Percentiles rank a stretch among this genome's conserved stretches.
These are phyloP conservation scores for Alternaria sp. DNA, from an alignment of 2,329 filamentous ascomycete genomes.

Conservation along the genomic window DNA sequence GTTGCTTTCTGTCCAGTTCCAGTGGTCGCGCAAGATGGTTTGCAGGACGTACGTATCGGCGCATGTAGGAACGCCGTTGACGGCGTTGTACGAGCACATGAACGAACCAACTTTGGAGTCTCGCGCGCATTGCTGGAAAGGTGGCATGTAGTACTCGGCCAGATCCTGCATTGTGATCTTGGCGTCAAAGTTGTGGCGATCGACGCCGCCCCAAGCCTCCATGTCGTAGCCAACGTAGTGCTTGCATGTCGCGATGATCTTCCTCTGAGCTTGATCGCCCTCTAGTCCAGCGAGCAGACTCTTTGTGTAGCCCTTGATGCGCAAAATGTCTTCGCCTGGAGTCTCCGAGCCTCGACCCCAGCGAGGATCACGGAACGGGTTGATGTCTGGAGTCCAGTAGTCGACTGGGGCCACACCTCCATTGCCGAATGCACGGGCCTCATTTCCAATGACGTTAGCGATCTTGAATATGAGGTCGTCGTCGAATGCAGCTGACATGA, in stretches of 20 bases:
- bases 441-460: conserved; percentile 62
- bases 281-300: conserved; percentile 36
- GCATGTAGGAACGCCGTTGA: conserved; percentile 71
- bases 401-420: conserved; percentile 59
- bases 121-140: conserved; percentile 62
- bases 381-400: conserved; percentile 72
- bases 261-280: conserved; percentile 23
- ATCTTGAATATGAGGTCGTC: conserved; percentile 65
- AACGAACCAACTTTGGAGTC: conserved; percentile 53
- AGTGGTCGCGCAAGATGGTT: conserved; percentile 68
- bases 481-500: conserved; percentile 68
- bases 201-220: conserved; percentile 37
- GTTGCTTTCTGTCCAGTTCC: conserved; percentile 66
- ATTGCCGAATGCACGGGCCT: conserved; percentile 71
- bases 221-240: conserved; percentile 49
- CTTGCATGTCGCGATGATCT: conserved; percentile 56
- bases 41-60: conserved; percentile 68
- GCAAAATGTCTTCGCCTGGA: conserved; percentile 63
- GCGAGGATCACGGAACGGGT: conserved; percentile 67
- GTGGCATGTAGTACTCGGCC: conserved; percentile 70
- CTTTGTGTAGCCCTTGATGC: conserved; percentile 54
- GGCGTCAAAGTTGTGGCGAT: conserved; percentile 60
- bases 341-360: conserved; percentile 67
- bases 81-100: conserved; percentile 66
- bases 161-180: conserved; percentile 67